Evolutionary conservation across 2,329 filamentous ascomycete genomes (phyloP).

Genomic region (Monosporascus sp.): DNA sequence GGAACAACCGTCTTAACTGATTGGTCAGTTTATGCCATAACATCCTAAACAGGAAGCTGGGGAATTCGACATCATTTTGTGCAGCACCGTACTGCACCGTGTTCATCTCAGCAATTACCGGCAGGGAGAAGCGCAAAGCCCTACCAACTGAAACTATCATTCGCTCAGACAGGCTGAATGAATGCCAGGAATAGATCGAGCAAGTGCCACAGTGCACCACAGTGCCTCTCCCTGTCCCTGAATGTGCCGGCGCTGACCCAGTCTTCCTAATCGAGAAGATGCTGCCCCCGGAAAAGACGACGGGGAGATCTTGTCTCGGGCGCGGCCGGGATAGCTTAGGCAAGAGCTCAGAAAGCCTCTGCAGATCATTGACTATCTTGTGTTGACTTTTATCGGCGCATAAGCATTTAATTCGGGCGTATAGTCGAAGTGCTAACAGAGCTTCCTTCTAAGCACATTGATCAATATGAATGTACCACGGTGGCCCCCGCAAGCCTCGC

Average conservation of each 20-base stretch:
- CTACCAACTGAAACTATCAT: background rate
- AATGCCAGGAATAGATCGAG: too few species aligned
- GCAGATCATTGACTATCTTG: background rate
- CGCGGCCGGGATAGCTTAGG: background rate
- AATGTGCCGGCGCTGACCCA: too few species aligned
- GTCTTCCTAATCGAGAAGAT: background rate
- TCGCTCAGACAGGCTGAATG: background rate
- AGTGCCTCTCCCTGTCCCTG: background rate
- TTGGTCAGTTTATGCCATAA: constrained; percentile 16
- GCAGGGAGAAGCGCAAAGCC: too few species aligned
- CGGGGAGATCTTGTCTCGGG: too few species aligned
- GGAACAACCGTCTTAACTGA: background rate
- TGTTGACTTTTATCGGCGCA: background rate
- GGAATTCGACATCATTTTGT: background rate
- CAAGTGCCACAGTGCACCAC: background rate
- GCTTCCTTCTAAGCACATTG: background rate
- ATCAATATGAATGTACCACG: too few species aligned
- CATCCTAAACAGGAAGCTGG: constrained; percentile 22
- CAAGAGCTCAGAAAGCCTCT: background rate
- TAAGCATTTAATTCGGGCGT: background rate
- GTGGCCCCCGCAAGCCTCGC: too few species aligned
- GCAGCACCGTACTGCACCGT: too few species aligned
- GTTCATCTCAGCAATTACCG: too few species aligned
- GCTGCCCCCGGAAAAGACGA: too few species aligned
- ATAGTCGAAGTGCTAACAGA: background rate